Evolutionary conservation across 768 basidiomycete species (phyloP), one percentile per base, ranked within the genome.

Genomic region (Boletus sensibilis): DNA sequence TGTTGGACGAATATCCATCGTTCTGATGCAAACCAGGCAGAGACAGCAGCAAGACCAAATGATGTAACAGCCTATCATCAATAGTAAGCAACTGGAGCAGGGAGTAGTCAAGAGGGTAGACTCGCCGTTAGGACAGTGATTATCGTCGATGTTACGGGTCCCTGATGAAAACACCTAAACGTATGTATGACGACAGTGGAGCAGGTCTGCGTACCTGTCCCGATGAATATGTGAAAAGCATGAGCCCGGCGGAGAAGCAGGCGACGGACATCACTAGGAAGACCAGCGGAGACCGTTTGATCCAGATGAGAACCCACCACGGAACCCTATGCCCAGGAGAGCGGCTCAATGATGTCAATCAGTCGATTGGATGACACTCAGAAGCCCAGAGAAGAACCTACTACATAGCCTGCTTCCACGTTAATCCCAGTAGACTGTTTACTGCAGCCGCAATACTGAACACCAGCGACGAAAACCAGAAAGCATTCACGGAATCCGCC

Each of bases 191-290:
- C 56, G 68, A 70, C 52, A 61, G 51, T 61, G 59, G 51, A 62
- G 58, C 25, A 39, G 42, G 42, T 45, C 62, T 55, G 55, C 78
- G 42, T 69, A 85, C 88, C 78, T 89, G 87, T 9, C 71, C 60
- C 18, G 90, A 88, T 3, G 90, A 83, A 66, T 90, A 92, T 14
- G 88, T 79, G 65, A 92, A 92, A 42, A 86, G 81, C 64, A 87
- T 85, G 18, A 92, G 78, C 14, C 90, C 90, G 40, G 88, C 79
- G 1, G 87, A 91, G 72, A 92, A 92, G 71, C 86, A 88, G 39
- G 88, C 87, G 43, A 92, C 89, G 51, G 90, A 90, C 68, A 92
- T 78, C 56, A 92, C 89, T 44, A 92, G 82, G 74, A 92, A 90
- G 58, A 91, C 87, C 34, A 92, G 77, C 14, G 90, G 90, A 6